phyloP scores from a whole-genome alignment of 2,329 filamentous ascomycete species.

The Fusarium graminum region DNA sequence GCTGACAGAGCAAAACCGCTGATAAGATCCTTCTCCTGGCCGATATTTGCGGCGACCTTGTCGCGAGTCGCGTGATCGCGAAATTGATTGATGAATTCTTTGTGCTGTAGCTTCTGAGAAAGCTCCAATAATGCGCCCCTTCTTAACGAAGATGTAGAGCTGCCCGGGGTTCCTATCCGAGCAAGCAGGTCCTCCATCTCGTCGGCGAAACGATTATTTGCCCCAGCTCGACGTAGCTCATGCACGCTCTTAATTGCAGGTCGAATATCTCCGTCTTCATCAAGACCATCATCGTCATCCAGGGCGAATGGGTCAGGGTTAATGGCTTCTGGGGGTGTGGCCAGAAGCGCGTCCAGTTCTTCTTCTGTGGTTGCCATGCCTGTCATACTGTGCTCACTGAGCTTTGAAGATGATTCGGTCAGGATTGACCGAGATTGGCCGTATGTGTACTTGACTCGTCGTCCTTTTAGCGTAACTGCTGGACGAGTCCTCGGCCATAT shows the following conservation, averaged over 20 bases:
- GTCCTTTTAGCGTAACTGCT: constrained; percentile 47
- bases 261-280: constrained; percentile 58
- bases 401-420: constrained; percentile 48
- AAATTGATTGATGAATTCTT: constrained; percentile 76
- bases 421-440: constrained; percentile 52
- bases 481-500: constrained; percentile 48
- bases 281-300: constrained; percentile 51
- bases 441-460: constrained; percentile 54
- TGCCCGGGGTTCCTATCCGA: constrained; percentile 66
- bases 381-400: constrained; percentile 41
- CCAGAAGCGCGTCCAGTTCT: constrained; percentile 43
- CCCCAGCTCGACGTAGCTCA: constrained; percentile 74
- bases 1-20: constrained; percentile 74
- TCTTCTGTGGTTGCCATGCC: constrained; percentile 42
- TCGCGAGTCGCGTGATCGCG: constrained; percentile 79
- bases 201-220: constrained; percentile 74
- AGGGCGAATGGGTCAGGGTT: constrained; percentile 47
- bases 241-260: constrained; percentile 73
- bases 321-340: constrained; percentile 41
- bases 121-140: constrained; percentile 72
- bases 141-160: constrained; percentile 64
- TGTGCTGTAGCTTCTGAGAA: constrained; percentile 69
- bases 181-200: constrained; percentile 74
- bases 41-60: constrained; percentile 73
- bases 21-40: constrained; percentile 70